phyloP scores from a whole-genome alignment of 139 green algal species.

The Closterium sp. region DNA sequence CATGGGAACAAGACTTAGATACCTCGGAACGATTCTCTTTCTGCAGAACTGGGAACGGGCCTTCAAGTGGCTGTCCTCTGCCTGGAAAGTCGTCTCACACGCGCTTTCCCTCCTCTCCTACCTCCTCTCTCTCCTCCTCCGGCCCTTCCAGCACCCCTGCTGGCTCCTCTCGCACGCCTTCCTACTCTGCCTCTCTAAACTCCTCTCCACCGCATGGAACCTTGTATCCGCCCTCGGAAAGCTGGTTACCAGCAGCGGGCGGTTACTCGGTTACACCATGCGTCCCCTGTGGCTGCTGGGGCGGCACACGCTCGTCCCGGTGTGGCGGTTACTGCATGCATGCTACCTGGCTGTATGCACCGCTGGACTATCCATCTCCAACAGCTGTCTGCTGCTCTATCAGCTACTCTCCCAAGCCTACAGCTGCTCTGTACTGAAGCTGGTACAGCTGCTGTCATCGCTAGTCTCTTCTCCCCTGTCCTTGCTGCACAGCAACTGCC shows the following conservation, averaged over 20 bases:
- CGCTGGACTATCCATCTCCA: too few species aligned
- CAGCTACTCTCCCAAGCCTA: neutral
- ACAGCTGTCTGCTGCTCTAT: neutral
- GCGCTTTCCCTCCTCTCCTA: neutral
- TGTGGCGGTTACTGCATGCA: neutral
- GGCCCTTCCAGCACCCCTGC: neutral
- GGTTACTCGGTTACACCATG: neutral
- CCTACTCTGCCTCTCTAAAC: neutral
- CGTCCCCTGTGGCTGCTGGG: neutral
- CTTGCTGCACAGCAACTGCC: neutral
- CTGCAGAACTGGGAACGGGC: constrained; percentile 22
- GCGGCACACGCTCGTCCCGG: neutral
- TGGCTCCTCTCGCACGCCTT: neutral
- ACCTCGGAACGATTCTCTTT: constrained; percentile 35
- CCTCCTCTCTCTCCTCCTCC: neutral
- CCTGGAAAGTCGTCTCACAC: neutral
- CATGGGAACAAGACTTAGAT: constrained; percentile 22
- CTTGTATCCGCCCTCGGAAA: neutral
- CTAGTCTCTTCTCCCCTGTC: neutral
- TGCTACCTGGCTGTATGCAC: neutral
- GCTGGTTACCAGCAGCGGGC: neutral
- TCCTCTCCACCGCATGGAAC: neutral
- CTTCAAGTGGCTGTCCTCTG: neutral
- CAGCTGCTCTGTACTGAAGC: neutral
- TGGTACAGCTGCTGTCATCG: neutral